Conservation (phyloP, 108 stramenopile species). For the Pseudonitzschia pungens region DNA sequence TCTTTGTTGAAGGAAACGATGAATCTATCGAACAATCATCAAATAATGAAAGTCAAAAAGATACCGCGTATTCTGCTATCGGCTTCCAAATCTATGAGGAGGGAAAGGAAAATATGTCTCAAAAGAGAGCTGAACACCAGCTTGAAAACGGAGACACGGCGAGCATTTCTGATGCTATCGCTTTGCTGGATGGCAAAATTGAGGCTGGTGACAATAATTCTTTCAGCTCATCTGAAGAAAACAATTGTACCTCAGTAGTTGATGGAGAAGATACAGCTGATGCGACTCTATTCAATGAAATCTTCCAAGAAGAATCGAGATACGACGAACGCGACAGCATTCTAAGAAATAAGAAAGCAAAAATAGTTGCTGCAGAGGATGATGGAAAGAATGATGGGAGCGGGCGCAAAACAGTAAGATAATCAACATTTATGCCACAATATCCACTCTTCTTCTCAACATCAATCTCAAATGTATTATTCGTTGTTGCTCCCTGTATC, state of each 20-base stretch:
- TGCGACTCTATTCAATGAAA: constrained; percentile 51
- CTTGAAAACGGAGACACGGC: constrained; percentile 29
- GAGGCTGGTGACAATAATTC: neutral
- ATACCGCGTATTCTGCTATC: neutral
- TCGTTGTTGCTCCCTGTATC: neutral
- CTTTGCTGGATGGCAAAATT: constrained; percentile 22
- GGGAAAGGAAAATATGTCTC: neutral
- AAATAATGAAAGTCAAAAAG: neutral
- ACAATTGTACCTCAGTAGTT: neutral
- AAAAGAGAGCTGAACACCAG: neutral
- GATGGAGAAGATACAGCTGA: constrained; percentile 50
- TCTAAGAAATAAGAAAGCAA: neutral
- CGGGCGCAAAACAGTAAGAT: constrained; percentile 5
- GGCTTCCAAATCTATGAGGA: constrained; percentile 17
- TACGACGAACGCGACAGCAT: neutral
- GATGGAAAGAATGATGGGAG: neutral
- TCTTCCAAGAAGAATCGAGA: constrained; percentile 30
- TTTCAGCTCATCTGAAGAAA: neutral
- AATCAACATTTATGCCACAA: neutral
- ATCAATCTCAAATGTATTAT: neutral
- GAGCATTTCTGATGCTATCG: constrained; percentile 24
- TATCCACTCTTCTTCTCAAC: neutral
- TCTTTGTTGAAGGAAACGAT: neutral
- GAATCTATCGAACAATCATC: neutral
- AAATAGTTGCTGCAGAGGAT: constrained; percentile 1